Percentiles rank a stretch among this genome's conserved stretches.
Conservation (phyloP, 352 stramenopile genomes). For the Globisporangium alternatum region DNA sequence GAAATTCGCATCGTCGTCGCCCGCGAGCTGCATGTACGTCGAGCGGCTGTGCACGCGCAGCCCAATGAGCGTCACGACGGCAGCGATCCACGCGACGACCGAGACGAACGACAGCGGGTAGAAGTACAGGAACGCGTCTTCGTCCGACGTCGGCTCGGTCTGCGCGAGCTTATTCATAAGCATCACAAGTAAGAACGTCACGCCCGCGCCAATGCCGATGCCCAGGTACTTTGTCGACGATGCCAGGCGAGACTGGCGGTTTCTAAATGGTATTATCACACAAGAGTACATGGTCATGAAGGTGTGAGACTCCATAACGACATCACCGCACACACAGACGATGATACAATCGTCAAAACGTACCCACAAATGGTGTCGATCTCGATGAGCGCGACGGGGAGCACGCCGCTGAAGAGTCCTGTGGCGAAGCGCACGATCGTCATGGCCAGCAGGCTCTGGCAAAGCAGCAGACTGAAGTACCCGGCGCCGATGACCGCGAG, state of each 20-base stretch:
- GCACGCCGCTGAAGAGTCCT: conserved; percentile 68
- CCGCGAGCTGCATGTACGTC: conserved; percentile 63
- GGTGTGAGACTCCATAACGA: background rate
- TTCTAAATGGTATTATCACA: conserved; percentile 18
- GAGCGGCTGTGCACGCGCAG: conserved; percentile 57
- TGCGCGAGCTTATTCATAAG: conserved; percentile 48
- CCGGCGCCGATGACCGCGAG: conserved; percentile 61
- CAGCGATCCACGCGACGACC: conserved; percentile 63
- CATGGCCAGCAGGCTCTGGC: conserved; percentile 75
- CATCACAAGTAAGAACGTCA: conserved; percentile 49
- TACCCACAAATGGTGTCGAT: conserved; percentile 83
- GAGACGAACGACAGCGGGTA: conserved; percentile 79
- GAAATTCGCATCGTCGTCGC: conserved; percentile 54
- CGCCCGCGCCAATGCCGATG: conserved; percentile 45
- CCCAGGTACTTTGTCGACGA: conserved; percentile 66
- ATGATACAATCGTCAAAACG: background rate
- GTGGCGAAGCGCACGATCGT: conserved; percentile 73
- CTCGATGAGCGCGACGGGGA: conserved; percentile 72
- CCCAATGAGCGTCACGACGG: conserved; percentile 62
- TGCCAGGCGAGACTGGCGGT: conserved; percentile 64
- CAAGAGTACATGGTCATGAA: conserved; percentile 1
- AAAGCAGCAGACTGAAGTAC: conserved; percentile 74
- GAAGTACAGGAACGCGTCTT: conserved; percentile 63
- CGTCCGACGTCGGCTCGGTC: conserved; percentile 29
- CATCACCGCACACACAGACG: background rate